Evolutionary conservation across 768 basidiomycete species (phyloP), one percentile per base, ranked within the genome.

Genomic region (Austroboletus eburneus): DNA sequence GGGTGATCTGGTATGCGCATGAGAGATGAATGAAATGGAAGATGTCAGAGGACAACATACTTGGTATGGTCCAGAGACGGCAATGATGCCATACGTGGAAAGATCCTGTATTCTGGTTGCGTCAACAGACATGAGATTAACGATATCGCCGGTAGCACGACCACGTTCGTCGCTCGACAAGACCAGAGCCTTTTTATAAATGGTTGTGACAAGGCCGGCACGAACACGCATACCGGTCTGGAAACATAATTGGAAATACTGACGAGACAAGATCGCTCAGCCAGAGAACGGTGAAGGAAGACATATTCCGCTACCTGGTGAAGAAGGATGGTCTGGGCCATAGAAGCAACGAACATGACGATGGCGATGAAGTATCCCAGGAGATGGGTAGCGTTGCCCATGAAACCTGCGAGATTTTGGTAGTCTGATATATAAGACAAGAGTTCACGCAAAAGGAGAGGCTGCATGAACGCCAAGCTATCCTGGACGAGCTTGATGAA

Each of bases 171-270:
- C 87, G 56, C 86, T 92, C 2, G 88, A 90, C 9, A 98, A 77
- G 4, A 90, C 75, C 18, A 98, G 72, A 0, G 91, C 78, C 63
- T 97, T 96, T 41, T 81, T 70, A 70, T 95, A 97, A 42, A 96
- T 91, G 4, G 75, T 78, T 2, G 83, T 83, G 13, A 97, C 81
- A 18, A 98, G 77, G 0, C 93, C 94, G 0, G 90, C 86, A 23
- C 92, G 83, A 36, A 96, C 79, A n/a, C 94, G 83, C 93, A 95
- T 95, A 8, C 91, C 91, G 9, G 87, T 88, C 58, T 87, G 81
- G 59, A 79, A 88, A 39, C 83, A 83, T 3, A 78, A 73, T 68
- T 94, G 87, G 66, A 95, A 94, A 65, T 94, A 95, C 83, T 89
- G n/a, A n/a, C n/a, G n/a, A n/a, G n/a, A 51, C 22, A 40, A 29